Evolutionary conservation across 441 rosid species (phyloP), one percentile per base, ranked within the genome.

Genomic region (Erysimum pusillum): DNA sequence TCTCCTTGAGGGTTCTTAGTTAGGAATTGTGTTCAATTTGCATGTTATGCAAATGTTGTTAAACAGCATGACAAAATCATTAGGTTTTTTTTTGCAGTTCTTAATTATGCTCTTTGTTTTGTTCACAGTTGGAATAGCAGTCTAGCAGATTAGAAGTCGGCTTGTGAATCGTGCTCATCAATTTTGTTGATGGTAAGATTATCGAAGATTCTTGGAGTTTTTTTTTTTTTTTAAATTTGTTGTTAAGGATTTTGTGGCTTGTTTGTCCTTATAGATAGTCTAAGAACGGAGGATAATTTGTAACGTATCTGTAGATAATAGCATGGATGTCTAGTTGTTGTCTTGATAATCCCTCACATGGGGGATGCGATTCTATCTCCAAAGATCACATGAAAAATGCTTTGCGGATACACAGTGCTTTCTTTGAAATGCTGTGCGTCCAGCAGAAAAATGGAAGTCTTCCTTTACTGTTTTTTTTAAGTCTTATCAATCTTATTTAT

Each of bases 171-270:
- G 14, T 53, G 70, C 6, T 39, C 25, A 72, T 39, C 48, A 25
- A 10, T n/a, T 69, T 48, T 36, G 61, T 52, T 41, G 9, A 54
- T 73, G 77, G 64, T 63, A 63, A 63, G 69, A 38, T 46, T 59
- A 45, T 48, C 56, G 44, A 5, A 41, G 64, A 42, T 34, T 69
- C 35, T 70, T 70, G 20, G n/a, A n/a, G 8, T 56, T 28, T 7
- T 15, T 20, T 6, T 10, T 10, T n/a, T n/a, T n/a, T n/a, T n/a
- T n/a, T n/a, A 25, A 25, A 25, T 25, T 17, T 11, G 38, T 8
- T 6, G 17, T 44, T 8, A 9, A 2, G 7, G 9, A 38, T 36
- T 7, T 11, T 51, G 15, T 48, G 34, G 70, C 17, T 14, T 57
- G 64, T 69, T 69, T 44, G 8, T 69, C 18, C 52, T 39, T 25